Evolutionary conservation across 1,284 basidiomycete species (phyloP).

Genomic region (Mycena sp.): DNA sequence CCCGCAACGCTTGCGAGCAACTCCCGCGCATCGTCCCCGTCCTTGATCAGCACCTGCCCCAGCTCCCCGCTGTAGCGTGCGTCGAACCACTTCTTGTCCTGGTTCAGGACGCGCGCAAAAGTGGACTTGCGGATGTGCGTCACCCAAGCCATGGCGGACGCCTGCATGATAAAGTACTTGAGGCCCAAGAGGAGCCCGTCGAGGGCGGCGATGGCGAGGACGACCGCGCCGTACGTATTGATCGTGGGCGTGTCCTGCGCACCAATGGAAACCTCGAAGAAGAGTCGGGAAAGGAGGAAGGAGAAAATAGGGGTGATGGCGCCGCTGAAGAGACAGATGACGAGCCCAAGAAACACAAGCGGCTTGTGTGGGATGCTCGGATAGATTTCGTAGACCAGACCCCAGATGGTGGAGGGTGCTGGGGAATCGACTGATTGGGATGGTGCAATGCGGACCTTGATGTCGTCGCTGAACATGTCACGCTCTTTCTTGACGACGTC

Average conservation of each 20-base stretch:
- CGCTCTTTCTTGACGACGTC: not conserved
- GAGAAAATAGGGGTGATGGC: conserved; percentile 83
- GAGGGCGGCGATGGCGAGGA: conserved; percentile 65
- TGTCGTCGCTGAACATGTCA: conserved; percentile 15
- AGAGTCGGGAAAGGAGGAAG: conserved; percentile 73
- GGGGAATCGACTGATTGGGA: not conserved
- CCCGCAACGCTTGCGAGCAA: conserved; percentile 73
- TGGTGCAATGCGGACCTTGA: conserved; percentile 15
- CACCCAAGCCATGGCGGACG: conserved; percentile 74
- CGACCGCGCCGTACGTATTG: conserved; percentile 60
- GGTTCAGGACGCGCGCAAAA: conserved; percentile 67
- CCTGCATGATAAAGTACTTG: conserved; percentile 72
- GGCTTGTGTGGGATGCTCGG: conserved; percentile 27
- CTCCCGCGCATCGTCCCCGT: conserved; percentile 80
- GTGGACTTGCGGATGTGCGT: conserved; percentile 62
- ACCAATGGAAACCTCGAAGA: conserved; percentile 70
- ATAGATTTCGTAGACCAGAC: conserved; percentile 28
- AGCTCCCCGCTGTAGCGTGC: conserved; percentile 4
- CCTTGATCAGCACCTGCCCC: conserved; percentile 69
- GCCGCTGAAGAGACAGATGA: conserved; percentile 67
- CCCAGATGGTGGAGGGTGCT: not conserved
- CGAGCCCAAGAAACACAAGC: conserved; percentile 62
- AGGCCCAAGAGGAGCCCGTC: conserved; percentile 69
- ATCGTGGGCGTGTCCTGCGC: conserved; percentile 61
- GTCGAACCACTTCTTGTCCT: conserved; percentile 87